These are phyloP conservation scores for Pichia sp. DNA, from an alignment of 1,139 yeast species.

Conservation along the genomic window DNA sequence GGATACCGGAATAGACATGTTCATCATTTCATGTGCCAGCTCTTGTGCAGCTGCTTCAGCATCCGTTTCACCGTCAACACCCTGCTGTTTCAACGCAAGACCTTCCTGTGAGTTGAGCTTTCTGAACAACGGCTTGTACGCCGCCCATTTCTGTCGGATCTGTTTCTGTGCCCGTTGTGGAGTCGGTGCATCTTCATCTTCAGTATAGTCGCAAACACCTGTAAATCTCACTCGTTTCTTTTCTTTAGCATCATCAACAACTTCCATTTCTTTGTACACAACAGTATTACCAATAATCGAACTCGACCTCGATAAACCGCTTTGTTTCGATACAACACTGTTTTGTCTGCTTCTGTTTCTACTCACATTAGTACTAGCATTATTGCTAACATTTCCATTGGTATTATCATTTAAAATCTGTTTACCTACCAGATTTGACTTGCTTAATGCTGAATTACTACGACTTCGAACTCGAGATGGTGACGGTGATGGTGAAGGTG, in stretches of 20 bases:
- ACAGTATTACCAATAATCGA: constrained; percentile 21
- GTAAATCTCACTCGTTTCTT: constrained; percentile 44
- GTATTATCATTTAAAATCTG: no score
- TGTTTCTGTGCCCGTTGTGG: constrained; percentile 42
- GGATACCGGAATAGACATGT: no score
- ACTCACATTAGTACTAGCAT: background rate
- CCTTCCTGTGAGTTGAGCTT: constrained; percentile 49
- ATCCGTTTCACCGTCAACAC: constrained; percentile 14
- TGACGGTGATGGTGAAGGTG: constrained; percentile 16
- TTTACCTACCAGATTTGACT: no score
- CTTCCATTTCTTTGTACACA: constrained; percentile 19
- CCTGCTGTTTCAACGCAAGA: constrained; percentile 38
- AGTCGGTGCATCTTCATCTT: constrained; percentile 51
- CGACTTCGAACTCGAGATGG: constrained; percentile 20
- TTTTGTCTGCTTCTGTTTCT: constrained; percentile 1
- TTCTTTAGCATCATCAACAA: constrained; percentile 14
- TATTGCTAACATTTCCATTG: background rate
- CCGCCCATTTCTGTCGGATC: constrained; percentile 35
- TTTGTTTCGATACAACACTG: constrained; percentile 10
- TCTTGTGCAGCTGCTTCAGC: constrained; percentile 11
- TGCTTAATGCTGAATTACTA: constrained; percentile 16
- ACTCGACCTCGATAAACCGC: constrained; percentile 17
- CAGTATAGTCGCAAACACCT: constrained; percentile 48
- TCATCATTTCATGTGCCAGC: no score
- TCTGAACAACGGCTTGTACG: constrained; percentile 27